These are phyloP conservation scores for Pythium folliculosum DNA, from an alignment of 352 stramenopile species.

Conservation along the genomic window DNA sequence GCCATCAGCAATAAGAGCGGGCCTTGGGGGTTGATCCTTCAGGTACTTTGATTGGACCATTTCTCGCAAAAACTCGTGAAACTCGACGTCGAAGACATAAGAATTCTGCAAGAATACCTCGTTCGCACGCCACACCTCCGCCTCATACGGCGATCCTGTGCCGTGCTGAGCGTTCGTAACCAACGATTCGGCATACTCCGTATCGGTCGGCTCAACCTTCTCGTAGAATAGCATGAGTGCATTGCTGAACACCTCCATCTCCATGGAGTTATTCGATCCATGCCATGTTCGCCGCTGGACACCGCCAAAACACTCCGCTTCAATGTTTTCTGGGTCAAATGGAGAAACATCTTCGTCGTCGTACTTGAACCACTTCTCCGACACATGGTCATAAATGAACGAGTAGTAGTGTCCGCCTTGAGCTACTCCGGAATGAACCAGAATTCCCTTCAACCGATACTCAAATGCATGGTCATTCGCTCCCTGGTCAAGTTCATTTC, in stretches of 20 bases:
- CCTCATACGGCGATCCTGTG: conserved; percentile 74
- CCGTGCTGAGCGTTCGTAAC: conserved; percentile 32
- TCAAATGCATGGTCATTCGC: conserved; percentile 87
- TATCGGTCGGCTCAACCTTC: conserved; percentile 87
- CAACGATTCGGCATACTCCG: conserved; percentile 29
- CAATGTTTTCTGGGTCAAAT: conserved; percentile 96
- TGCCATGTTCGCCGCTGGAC: conserved; percentile 93
- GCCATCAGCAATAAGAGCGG: conserved; percentile 18
- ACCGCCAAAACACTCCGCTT: conserved; percentile 98
- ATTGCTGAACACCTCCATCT: conserved; percentile 98
- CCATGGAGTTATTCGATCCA: conserved; percentile 94
- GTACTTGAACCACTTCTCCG: conserved; percentile 98
- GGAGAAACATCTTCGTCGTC: conserved; percentile 99
- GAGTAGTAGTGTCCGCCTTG: conserved; percentile 99
- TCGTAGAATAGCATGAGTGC: conserved; percentile 99
- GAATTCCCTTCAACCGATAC: conserved; percentile 96
- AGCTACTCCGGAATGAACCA: conserved; percentile 98
- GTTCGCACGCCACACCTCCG: conserved; percentile 94
- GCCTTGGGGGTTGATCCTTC: conserved; percentile 41
- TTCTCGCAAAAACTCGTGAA: conserved; percentile 93
- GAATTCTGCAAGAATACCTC: conserved; percentile 94
- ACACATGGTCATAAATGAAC: conserved; percentile 88
- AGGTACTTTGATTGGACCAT: conserved; percentile 87
- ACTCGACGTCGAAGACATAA: conserved; percentile 96
- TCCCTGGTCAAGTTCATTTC: conserved; percentile 22